Conservation (phyloP, 768 basidiomycete species). For the Panus rudis region DNA sequence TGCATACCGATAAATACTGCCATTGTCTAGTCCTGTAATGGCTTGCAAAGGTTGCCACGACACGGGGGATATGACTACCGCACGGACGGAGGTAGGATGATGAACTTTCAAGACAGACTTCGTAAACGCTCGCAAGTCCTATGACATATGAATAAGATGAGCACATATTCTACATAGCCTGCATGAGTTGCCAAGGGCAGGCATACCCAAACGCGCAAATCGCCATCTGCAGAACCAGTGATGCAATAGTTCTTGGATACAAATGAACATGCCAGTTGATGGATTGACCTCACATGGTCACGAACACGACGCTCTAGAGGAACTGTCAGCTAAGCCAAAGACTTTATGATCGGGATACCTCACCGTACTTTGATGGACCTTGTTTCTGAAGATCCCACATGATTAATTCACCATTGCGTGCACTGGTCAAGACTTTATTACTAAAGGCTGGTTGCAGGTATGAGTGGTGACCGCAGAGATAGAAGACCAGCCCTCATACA, state of each 20-base stretch:
- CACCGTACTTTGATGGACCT: slow-evolving; percentile 66
- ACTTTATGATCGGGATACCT: slow-evolving; percentile 1
- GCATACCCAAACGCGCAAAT: slow-evolving; percentile 74
- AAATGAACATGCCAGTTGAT: slow-evolving; percentile 61
- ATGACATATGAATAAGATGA: neutral
- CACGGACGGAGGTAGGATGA: slow-evolving; percentile 62
- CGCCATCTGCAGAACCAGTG: slow-evolving; percentile 75
- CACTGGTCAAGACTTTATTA: slow-evolving; percentile 75
- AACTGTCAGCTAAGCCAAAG: slow-evolving; percentile 4
- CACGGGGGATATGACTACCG: slow-evolving; percentile 64
- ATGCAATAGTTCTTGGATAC: slow-evolving; percentile 65
- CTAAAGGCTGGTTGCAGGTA: slow-evolving; percentile 43
- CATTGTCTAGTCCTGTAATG: slow-evolving; percentile 32
- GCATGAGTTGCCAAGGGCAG: neutral
- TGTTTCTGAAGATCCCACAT: slow-evolving; percentile 75
- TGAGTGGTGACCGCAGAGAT: neutral
- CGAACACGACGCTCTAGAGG: slow-evolving; percentile 57
- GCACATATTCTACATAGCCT: neutral
- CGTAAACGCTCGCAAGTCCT: slow-evolving; percentile 67
- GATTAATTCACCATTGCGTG: slow-evolving; percentile 74
- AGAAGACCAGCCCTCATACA: slow-evolving; percentile 9
- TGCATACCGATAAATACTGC: slow-evolving; percentile 45
- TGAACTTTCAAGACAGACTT: slow-evolving; percentile 66
- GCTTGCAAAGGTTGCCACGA: slow-evolving; percentile 61
- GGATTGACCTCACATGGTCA: slow-evolving; percentile 67